Evolutionary conservation across 108 stramenopile species (phyloP), one percentile per base, ranked within the genome.

Genomic region (Conticribra weissflogii): DNA sequence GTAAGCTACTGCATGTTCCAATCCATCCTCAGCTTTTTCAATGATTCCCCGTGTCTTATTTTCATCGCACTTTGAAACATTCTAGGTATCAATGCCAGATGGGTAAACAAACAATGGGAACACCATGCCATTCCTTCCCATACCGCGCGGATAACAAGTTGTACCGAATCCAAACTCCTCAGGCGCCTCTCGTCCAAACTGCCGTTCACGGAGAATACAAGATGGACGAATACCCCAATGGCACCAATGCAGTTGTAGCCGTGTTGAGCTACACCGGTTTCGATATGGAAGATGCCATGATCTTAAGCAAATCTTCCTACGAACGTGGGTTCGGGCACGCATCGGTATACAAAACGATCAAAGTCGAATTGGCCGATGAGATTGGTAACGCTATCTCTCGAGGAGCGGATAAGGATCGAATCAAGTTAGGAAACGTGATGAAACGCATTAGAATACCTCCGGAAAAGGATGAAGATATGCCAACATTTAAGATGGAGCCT

Each of bases 261-360:
- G 99, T 99, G 30, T 83, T 99, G 54, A 94, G 96, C 50, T 99
- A 99, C 84, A 99, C 99, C 19, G 99, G 99, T 12, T 98, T 93
- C 77, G 99, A 99, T 76, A 99, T 99, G 99, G 99, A 99, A 69
- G 99, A 99, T 90, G 96, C 97, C 27, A 97, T 98, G 94, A 98
- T 99, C 72, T 83, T 99, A 36, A 98, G 97, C 85, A 98, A 98
- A 83, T 66, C 83, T 21, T 86, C 96, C 27, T 97, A 86, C 55
- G 97, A 97, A 59, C 78, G 97, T 28, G 97, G 98, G 18, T 97
- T 97, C 84, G 96, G 88, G 21, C 94, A 97, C 71, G 98, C 94
- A 3, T 80, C 83, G 51, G 95, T 98, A 28, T 98, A 97, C 85
- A 98, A 98, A 74, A 98, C 94, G 7, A 83, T 93, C 27, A 87